Evolutionary conservation across 768 basidiomycete genomes (phyloP).

Genomic region (Leccinum rimulosum): DNA sequence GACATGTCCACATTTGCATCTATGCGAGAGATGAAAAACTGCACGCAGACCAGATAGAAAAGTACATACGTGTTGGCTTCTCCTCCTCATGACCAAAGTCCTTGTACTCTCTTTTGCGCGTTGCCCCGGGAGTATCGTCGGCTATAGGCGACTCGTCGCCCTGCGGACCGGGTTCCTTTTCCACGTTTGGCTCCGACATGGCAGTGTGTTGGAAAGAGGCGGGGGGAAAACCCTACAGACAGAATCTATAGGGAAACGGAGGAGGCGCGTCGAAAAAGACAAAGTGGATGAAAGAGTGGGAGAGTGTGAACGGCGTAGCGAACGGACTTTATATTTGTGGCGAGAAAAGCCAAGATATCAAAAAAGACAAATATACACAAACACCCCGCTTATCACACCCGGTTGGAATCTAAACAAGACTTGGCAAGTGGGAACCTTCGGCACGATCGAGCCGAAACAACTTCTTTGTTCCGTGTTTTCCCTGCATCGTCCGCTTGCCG

Average conservation of each 20-base stretch:
- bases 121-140: constrained; percentile 28
- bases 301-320: constrained; percentile 26
- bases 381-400: constrained; percentile 23
- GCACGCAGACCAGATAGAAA: not conserved
- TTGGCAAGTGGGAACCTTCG: constrained; percentile 22
- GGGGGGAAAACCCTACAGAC: constrained; percentile 28
- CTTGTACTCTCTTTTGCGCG: constrained; percentile 83
- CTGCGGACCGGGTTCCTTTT: constrained; percentile 67
- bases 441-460: constrained; percentile 14
- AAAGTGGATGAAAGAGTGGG: constrained; percentile 31
- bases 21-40: constrained; percentile 27
- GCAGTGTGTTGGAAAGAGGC: not conserved
- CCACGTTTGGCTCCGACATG: constrained; percentile 43
- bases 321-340: constrained; percentile 36
- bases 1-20: constrained; percentile 90
- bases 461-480: constrained; percentile 19
- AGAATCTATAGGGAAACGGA: constrained; percentile 22
- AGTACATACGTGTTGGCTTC: constrained; percentile 61
- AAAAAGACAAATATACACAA: constrained; percentile 26
- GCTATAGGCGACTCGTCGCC: constrained; percentile 43
- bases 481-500: constrained; percentile 10
- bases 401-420: constrained; percentile 22
- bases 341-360: constrained; percentile 27
- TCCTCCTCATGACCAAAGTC: constrained; percentile 76
- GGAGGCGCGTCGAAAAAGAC: constrained; percentile 8